These are phyloP conservation scores for Xylariaceae sp. DNA, from an alignment of 2,329 filamentous ascomycete species.

Conservation along the genomic window DNA sequence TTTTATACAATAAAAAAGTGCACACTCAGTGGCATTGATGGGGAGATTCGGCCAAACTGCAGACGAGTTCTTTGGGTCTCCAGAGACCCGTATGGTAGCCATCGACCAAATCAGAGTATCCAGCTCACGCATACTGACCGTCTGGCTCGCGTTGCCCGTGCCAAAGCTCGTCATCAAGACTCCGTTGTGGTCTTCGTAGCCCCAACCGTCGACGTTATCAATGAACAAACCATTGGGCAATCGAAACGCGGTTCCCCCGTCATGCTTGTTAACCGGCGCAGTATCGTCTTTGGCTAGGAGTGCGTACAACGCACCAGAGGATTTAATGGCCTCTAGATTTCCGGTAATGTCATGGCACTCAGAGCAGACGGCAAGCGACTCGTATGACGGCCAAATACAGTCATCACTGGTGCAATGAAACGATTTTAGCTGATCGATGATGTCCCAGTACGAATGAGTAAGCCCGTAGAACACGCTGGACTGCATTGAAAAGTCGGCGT, in stretches of 20 bases:
- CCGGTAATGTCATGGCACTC: background rate
- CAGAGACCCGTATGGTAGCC: background rate
- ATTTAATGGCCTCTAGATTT: background rate
- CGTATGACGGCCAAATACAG: background rate
- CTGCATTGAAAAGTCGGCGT: conserved; percentile 1
- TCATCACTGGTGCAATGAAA: background rate
- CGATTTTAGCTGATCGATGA: background rate
- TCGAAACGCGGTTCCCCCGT: background rate
- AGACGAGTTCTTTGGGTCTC: background rate
- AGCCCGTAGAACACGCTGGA: background rate
- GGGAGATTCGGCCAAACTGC: background rate
- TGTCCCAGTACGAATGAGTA: background rate
- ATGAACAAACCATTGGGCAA: background rate
- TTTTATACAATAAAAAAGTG: background rate
- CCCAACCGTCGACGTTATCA: background rate
- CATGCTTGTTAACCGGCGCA: background rate
- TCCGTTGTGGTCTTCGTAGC: background rate
- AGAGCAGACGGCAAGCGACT: conserved; percentile 1
- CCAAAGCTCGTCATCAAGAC: background rate
- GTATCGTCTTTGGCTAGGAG: no score
- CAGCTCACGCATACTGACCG: background rate
- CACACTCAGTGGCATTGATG: background rate
- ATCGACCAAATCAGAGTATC: conserved; percentile 1
- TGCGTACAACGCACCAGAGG: no score
- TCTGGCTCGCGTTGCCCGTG: background rate